Base-by-base conservation (phyloP, 257 asterid genomes). In the Phtheirospermum japonicum region DNA sequence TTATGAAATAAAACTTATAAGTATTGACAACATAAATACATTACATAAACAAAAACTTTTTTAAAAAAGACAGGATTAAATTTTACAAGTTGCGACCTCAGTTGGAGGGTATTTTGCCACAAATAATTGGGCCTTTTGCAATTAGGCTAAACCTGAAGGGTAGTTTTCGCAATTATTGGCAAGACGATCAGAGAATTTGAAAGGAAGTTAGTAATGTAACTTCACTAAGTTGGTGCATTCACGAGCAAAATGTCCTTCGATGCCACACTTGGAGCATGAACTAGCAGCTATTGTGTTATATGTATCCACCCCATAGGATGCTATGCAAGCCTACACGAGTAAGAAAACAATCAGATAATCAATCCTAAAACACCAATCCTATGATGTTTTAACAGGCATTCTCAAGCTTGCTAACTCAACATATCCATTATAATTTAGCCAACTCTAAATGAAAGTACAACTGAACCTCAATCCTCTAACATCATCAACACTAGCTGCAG, bases 211-310 rank as follows among this genome's bases (percentile, higher is more conserved):
- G 53, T 26, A 11, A 54, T 23, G 57, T 71, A 87, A 95, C 83
- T 63, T 79, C 18, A 23, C 33, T 66, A 76, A 72, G 70, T 30
- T 76, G 53, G 81, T 71, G 85, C 99, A 92, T 75, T 89, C 99
- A 60, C 99, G 99, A 66, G 95, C 95, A 80, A 86, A 89, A 75
- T 89, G 99, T 5, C 97, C 99, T 49, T 53, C 83, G 32, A 70
- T 66, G 39, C 96, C 98, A 40, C 98, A 88, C 69, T 74, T 80
- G 73, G 65, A 91, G 80, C 98, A 91, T 48, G 90, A 77, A 81
- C 66, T 65, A 32, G 64, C 75, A 31, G 72, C 54, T 43, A 62
- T 66, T 4, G 43, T 43, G 68, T 42, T 80, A 56, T 76, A 70
- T 9, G 76, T 70, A 72, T 78, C 83, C 49, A 74, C 49, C 7